Conservation (phyloP, 1,284 basidiomycete species). For the Cystobasidiaceae sp. region DNA sequence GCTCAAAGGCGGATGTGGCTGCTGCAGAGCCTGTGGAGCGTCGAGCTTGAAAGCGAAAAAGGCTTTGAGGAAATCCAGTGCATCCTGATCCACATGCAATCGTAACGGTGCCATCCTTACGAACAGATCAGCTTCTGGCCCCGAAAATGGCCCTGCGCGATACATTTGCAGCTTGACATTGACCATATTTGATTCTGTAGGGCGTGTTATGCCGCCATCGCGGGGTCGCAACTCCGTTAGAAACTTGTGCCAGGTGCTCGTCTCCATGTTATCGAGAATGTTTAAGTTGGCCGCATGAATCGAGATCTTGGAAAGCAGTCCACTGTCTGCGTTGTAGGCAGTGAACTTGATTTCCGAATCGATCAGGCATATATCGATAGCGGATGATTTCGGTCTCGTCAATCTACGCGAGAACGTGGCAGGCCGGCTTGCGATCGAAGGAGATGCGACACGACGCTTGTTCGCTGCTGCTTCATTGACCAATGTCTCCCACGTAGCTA, state of each 20-base stretch:
- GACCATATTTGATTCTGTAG: conserved; percentile 88
- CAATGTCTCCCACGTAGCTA: conserved; percentile 9
- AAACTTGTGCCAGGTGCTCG: conserved; percentile 97
- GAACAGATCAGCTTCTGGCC: conserved; percentile 63
- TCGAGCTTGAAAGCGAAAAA: conserved; percentile 85
- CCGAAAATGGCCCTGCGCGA: conserved; percentile 52
- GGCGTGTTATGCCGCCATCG: conserved; percentile 73
- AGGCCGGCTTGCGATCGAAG: neutral
- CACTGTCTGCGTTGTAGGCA: conserved; percentile 31
- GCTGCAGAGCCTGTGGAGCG: conserved; percentile 41
- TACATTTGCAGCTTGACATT: conserved; percentile 71
- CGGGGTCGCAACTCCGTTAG: conserved; percentile 76
- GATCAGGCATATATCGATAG: conserved; percentile 32
- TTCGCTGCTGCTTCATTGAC: neutral
- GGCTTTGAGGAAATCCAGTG: conserved; percentile 92
- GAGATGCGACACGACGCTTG: neutral
- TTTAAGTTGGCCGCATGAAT: conserved; percentile 61
- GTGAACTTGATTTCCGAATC: conserved; percentile 55
- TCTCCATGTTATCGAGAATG: conserved; percentile 94
- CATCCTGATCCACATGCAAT: conserved; percentile 95
- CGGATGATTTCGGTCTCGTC: neutral
- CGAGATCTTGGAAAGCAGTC: conserved; percentile 35
- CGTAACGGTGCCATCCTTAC: conserved; percentile 82
- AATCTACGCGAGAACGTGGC: neutral
- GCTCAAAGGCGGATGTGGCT: conserved; percentile 40